Evolutionary conservation across 2,329 filamentous ascomycete species (phyloP), one percentile per base, ranked within the genome.

Genomic region (Cytospora schulzeri): DNA sequence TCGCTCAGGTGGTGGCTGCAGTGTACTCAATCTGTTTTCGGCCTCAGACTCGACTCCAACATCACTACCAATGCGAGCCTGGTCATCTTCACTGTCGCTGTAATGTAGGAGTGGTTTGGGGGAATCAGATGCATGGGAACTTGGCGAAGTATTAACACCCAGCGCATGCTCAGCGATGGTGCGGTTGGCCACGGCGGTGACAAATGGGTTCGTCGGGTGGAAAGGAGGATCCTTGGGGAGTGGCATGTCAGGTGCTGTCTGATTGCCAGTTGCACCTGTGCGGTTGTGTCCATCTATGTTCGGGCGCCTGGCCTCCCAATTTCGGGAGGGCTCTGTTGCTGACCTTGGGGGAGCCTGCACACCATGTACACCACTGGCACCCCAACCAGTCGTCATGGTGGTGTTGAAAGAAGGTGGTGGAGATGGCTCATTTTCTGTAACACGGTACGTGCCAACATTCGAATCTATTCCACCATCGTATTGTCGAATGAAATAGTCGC

Each of bases 141-240:
- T 15, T 14, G 35, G 35, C 12, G 60, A 48, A 28, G 38, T 11
- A 38, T 29, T 50, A n/a, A 14, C 52, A n/a, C 28, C 29, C 28
- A 26, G 28, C 41, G 55, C 22, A 12, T 38, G 24, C 19, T 41
- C 26, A 3, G 19, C 33, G 17, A 26, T 29, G 24, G 6, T 26
- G 22, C 31, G 19, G 17, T n/a, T 24, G 26, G 38, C 22, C 12
- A 31, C 17, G 31, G 33, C n/a, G 24, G 45, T 31, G 26, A 26
- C 35, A 29, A 62, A 45, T 11, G 50, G 54, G 8, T 48, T 57
- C 3, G 31, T 48, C 12, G 55, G 50, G 28, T 59, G 28, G 3
- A 60, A 53, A 24, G 62, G 58, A 12, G 65, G 45, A 31, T 51
- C 29, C 7, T 48, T 26, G 26, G 55, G 58, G n/a, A 57, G 62